These are phyloP conservation scores for Westerdykella aurantiaca DNA, from an alignment of 2,329 filamentous ascomycete species.

Conservation along the genomic window DNA sequence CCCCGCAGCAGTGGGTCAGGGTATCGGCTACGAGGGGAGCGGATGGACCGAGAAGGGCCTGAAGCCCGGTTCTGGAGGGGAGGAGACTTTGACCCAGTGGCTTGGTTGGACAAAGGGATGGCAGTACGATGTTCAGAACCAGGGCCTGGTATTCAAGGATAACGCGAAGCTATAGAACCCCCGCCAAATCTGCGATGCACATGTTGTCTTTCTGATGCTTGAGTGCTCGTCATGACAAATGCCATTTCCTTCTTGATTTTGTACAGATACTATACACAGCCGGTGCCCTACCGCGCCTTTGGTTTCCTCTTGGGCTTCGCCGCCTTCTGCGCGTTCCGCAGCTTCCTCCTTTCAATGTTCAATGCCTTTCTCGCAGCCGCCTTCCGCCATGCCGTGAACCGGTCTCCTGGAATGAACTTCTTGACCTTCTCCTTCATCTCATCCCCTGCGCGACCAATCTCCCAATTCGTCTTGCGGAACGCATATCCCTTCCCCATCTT, in stretches of 20 bases:
- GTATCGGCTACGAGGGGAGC: slow-evolving; percentile 57
- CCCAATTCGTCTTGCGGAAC: slow-evolving; percentile 61
- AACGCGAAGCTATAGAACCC: slow-evolving; percentile 19
- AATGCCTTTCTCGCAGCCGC: slow-evolving; percentile 46
- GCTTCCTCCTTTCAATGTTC: slow-evolving; percentile 51
- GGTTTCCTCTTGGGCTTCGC: slow-evolving; percentile 17
- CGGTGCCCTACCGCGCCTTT: slow-evolving; percentile 22
- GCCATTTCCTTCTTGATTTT: slow-evolving; percentile 3
- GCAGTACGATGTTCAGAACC: slow-evolving; percentile 57
- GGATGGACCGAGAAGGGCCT: slow-evolving; percentile 62
- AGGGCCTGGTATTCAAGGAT: slow-evolving; percentile 43
- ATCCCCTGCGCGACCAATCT: slow-evolving; percentile 60
- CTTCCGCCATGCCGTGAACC: slow-evolving; percentile 63
- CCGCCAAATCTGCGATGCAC: neutral
- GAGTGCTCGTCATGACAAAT: no score
- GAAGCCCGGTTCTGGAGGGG: slow-evolving; percentile 64
- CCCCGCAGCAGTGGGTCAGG: slow-evolving; percentile 53
- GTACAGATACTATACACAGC: slow-evolving; percentile 21
- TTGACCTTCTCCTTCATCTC: slow-evolving; percentile 52
- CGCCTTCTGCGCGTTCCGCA: slow-evolving; percentile 43
- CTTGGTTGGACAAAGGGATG: slow-evolving; percentile 67
- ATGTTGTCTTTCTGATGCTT: neutral
- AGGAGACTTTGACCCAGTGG: slow-evolving; percentile 65
- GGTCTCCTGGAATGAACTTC: slow-evolving; percentile 52
- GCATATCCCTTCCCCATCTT: slow-evolving; percentile 52